Evolutionary conservation across 2,329 filamentous ascomycete species (phyloP).

Genomic region (Botrytis tulipae): DNA sequence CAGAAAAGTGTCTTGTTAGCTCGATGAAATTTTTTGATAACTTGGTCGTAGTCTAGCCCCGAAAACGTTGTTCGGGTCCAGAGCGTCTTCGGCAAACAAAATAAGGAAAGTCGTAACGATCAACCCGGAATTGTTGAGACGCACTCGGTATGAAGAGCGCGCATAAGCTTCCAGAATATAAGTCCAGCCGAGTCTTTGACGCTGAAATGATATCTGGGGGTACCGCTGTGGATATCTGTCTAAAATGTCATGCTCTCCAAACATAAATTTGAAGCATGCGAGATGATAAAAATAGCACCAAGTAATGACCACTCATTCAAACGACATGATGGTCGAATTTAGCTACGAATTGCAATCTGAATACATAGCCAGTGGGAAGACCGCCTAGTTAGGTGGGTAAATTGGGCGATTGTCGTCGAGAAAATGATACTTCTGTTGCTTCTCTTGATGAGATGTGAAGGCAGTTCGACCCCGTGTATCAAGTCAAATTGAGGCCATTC

Average conservation of each 20-base stretch:
- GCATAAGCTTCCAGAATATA: neutral
- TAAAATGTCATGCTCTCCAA: neutral
- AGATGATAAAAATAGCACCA: neutral
- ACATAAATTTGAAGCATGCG: neutral
- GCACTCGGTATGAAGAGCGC: neutral
- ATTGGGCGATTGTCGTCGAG: neutral
- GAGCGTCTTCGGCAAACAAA: neutral
- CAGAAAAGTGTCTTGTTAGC: neutral
- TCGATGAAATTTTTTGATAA: neutral
- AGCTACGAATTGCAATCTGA: neutral
- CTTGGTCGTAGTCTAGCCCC: neutral
- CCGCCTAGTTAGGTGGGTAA: neutral
- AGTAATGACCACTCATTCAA: neutral
- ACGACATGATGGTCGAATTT: neutral
- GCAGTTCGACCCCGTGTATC: neutral
- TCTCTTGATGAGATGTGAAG: neutral
- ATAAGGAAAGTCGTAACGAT: neutral
- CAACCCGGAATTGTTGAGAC: neutral
- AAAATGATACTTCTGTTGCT: neutral
- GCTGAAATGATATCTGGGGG: neutral
- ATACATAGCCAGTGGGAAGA: neutral
- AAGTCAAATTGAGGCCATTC: neutral
- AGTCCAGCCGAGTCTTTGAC: neutral
- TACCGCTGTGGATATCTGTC: neutral
- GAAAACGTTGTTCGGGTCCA: neutral